Percentiles rank a stretch among this genome's conserved stretches.
Conservation (phyloP, 495 filamentous ascomycete species). For the Penicillium robsamsonii region DNA sequence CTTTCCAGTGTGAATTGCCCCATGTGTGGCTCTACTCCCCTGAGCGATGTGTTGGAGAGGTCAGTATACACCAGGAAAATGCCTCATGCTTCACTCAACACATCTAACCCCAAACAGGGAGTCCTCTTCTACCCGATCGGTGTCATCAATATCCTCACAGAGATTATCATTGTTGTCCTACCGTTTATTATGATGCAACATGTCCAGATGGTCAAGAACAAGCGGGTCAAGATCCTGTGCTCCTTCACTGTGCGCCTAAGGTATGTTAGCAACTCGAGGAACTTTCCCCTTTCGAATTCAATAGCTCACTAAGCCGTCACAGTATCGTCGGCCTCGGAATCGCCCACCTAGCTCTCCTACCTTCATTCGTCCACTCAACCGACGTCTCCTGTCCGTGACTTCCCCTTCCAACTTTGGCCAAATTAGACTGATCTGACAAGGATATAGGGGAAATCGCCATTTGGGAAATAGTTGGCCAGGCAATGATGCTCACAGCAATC, state of each 20-base stretch:
- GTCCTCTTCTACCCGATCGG: slow-evolving; percentile 24
- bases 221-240: slow-evolving; percentile 25
- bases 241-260: slow-evolving; percentile 23
- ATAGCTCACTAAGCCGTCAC: background rate
- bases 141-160: slow-evolving; percentile 27
- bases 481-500: slow-evolving; percentile 31
- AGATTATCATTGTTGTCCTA: slow-evolving; percentile 18
- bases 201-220: slow-evolving; percentile 23
- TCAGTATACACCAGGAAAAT: slow-evolving; percentile 7
- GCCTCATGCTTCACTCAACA: background rate
- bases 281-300: background rate
- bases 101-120: slow-evolving; percentile 9
- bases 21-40: slow-evolving; percentile 27
- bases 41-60: slow-evolving; percentile 23
- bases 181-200: slow-evolving; percentile 30
- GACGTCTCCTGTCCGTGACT: slow-evolving; percentile 23
- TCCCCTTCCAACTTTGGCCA: background rate
- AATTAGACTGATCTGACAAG: slow-evolving; percentile 5
- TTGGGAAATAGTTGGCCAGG: slow-evolving; percentile 17
- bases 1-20: slow-evolving; percentile 29
- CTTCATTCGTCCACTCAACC: slow-evolving; percentile 21
- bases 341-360: slow-evolving; percentile 21
- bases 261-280: slow-evolving; percentile 11
- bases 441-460: slow-evolving; percentile 20
- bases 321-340: slow-evolving; percentile 25